Conservation (phyloP, 2,329 filamentous ascomycete species). For the Graphilbum ipis-grandicollis region DNA sequence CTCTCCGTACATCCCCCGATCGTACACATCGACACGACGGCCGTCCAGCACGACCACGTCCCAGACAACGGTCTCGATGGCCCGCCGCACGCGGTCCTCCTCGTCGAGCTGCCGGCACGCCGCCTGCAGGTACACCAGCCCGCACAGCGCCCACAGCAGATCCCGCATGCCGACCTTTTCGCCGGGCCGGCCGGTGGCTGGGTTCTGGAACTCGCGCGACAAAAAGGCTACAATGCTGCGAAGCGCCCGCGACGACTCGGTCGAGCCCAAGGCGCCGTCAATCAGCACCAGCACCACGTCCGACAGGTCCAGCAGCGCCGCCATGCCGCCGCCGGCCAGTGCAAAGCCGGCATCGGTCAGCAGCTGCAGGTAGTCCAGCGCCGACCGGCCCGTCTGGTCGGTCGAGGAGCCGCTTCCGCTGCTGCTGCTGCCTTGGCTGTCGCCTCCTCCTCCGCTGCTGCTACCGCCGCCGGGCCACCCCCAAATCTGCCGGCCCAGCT, state of each 20-base stretch:
- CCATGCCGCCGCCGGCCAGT: conserved; percentile 7
- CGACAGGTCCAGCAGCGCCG: conserved; percentile 24
- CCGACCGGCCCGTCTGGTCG: conserved; percentile 20
- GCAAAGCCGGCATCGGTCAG: conserved; percentile 8
- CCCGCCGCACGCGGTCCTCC: conserved; percentile 27
- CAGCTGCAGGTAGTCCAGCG: conserved; percentile 15
- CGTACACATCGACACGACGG: conserved; percentile 35
- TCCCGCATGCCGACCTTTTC: conserved; percentile 44
- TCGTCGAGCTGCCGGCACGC: conserved; percentile 34
- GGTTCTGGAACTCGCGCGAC: conserved; percentile 45
- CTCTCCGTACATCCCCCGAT: conserved; percentile 15
- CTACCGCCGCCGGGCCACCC: conserved; percentile 22
- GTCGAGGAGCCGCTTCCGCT: not conserved
- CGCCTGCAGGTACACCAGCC: conserved; percentile 43
- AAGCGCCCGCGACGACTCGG: conserved; percentile 51
- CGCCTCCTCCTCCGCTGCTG: conserved; percentile 32
- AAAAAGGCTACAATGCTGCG: conserved; percentile 49
- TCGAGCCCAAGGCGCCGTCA: conserved; percentile 49
- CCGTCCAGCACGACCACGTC: conserved; percentile 47
- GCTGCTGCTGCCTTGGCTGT: conserved; percentile 2
- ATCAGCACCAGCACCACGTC: conserved; percentile 40
- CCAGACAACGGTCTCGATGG: conserved; percentile 43
- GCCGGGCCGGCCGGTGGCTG: conserved; percentile 38
- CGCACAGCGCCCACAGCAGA: conserved; percentile 41
- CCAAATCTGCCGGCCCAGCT: conserved; percentile 33